Base-by-base conservation (phyloP, 805 yeast genomes). In the Vanderwaltozyma tropicalis region DNA sequence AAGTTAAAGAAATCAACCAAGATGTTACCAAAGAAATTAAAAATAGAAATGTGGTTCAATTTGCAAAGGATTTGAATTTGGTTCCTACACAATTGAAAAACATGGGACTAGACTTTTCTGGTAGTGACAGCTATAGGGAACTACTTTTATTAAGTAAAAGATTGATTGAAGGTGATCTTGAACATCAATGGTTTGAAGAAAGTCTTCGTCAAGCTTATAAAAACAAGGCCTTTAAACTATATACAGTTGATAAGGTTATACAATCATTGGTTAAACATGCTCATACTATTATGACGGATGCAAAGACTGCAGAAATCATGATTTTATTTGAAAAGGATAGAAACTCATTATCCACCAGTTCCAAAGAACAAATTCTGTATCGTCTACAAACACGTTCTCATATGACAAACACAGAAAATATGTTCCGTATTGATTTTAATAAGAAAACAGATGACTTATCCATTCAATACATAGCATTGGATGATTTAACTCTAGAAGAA, bases 111-210 rank as follows among this genome's bases (percentile, higher is more conserved):
- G 74, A 74, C 44, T 80, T 88, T 49, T 67, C 66, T 26, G 85
- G 83, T 14, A 69, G 69, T 19, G 76, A 78, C 51, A 78, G 85
- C 27, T 92, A 92, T 59, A 64, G 69, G 26, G 96, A 89, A 59
- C 72, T 86, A n/a, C 65, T 92, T 41, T 68, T 66, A 3, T 68
- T 92, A 39, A 75, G 94, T 41, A 85, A 76, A 46, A 74, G 76
- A 45, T 67, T 86, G 36, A 80, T 92, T 46, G 92, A 85, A 47
- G 95, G 95, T 21, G 92, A 86, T 27, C 63, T 92, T 34, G 99
- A 92, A 53, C 94, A 85, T 45, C 92, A 81, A 59, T 79, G 87
- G 81, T 94, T 83, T 59, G 99, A 92, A 64, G 98, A 92, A 61
- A 74, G 95, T 14, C 63, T 92, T 41, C 84, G 99, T 45, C 96